Base-by-base conservation (phyloP, 306 rosid species). In the Heteromeles arbutifolia region DNA sequence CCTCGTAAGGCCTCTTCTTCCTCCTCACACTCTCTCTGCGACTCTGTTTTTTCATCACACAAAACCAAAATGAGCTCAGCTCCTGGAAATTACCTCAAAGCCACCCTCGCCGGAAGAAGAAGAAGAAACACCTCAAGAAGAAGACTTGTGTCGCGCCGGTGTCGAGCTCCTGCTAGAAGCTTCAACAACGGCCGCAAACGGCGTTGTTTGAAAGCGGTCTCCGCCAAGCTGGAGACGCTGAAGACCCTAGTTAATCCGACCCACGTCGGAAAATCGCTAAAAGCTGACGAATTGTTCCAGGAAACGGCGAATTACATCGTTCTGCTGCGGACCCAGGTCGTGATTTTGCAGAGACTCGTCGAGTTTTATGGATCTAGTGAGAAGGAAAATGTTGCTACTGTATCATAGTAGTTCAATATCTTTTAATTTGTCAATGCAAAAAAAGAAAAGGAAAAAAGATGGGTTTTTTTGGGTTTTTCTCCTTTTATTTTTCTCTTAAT, bases 261-360 rank as follows among this genome's bases (percentile, higher is more conserved):
- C 21, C 76, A 69, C 22, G 65, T 24, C 6, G 75, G 37, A 22
- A 88, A 87, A 18, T 68, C 69, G 24, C 81, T 82, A 50, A 83
- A 88, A 76, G 69, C 93, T 9, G 97, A 95, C 44, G 83, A 80
- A 14, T 74, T 95, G 87, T 90, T 92, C 65, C 76, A 89, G 73
- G 90, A 92, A 78, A 90, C 98, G 14, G 98, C 98, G 17, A 96
- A 94, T 54, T 95, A 92, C 87, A 95, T 95, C 70, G 82, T 92
- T 63, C 84, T 83, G 44, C 73, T 95, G 37, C 73, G 84, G 80
- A 83, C 91, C 67, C 84, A 86, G 73, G 96, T 95, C 65, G 81
- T 84, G 75, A 22, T 95, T 79, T 85, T 95, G 79, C 96, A 95
- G 91, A 92, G 86, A 70, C 87, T 94, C 37, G 14, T 95, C 22